Conservation (phyloP, 768 basidiomycete genomes). For the Auricularia sp. region DNA sequence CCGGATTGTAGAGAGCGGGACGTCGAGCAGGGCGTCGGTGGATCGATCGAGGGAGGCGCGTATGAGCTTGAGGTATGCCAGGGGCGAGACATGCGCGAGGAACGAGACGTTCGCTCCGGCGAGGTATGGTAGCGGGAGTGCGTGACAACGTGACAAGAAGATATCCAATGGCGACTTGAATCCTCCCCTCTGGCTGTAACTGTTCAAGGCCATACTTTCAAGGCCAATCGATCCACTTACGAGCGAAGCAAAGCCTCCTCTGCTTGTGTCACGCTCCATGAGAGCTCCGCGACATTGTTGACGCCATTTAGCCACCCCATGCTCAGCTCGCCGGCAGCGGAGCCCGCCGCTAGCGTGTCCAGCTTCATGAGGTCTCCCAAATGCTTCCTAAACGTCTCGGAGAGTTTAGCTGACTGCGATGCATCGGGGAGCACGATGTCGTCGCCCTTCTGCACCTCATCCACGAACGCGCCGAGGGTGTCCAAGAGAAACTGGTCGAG, state of each 20-base stretch:
- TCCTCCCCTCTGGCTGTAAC: background rate
- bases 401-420: slow-evolving; percentile 40
- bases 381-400: slow-evolving; percentile 40
- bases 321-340: slow-evolving; percentile 43
- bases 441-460: slow-evolving; percentile 48
- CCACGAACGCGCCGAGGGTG: slow-evolving; percentile 46
- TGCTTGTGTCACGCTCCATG: background rate
- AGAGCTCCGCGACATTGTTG: slow-evolving; percentile 33
- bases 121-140: slow-evolving; percentile 65
- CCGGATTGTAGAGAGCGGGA: slow-evolving; percentile 41
- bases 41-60: slow-evolving; percentile 18
- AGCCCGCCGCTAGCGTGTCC: slow-evolving; percentile 47
- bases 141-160: slow-evolving; percentile 52
- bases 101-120: slow-evolving; percentile 60
- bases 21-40: slow-evolving; percentile 32
- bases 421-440: slow-evolving; percentile 33
- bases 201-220: background rate
- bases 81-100: slow-evolving; percentile 58
- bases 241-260: background rate
- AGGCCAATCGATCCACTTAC: background rate
- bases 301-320: slow-evolving; percentile 68
- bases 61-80: slow-evolving; percentile 54
- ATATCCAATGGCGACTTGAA: slow-evolving; percentile 49
- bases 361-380: slow-evolving; percentile 62
- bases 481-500: slow-evolving; percentile 54